Conservation (phyloP, 2,329 filamentous ascomycete genomes). For the Aspergillus sp. region DNA sequence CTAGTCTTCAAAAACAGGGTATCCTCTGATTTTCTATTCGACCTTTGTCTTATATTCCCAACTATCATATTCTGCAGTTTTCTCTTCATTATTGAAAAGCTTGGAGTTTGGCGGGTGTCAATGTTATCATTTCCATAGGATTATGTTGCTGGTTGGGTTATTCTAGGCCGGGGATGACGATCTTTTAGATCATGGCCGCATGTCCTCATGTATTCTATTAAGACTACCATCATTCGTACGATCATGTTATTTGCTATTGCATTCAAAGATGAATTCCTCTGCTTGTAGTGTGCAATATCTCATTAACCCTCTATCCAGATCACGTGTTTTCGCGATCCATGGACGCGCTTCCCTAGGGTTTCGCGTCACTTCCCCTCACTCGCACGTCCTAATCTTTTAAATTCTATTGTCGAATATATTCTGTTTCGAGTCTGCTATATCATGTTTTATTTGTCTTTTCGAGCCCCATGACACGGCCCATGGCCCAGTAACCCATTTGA, state of each 20-base stretch:
- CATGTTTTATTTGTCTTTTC: not conserved
- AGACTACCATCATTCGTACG: slow-evolving; percentile 2
- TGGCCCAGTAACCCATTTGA: no score
- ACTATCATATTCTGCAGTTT: no score
- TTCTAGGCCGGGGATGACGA: not conserved
- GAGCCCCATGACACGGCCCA: no score
- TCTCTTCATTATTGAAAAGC: slow-evolving; percentile 17
- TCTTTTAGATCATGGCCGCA: not conserved
- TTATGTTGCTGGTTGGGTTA: slow-evolving; percentile 2
- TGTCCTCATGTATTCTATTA: slow-evolving; percentile 15
- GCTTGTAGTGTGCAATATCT: not conserved
- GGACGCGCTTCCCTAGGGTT: slow-evolving; percentile 11
- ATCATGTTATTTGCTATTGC: slow-evolving; percentile 1
- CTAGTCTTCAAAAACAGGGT: slow-evolving; percentile 76
- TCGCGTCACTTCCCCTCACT: slow-evolving; percentile 2
- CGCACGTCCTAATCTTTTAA: not conserved
- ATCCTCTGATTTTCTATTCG: slow-evolving; percentile 53
- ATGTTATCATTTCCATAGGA: slow-evolving; percentile 8
- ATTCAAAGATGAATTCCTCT: not conserved
- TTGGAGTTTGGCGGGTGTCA: slow-evolving; percentile 25
- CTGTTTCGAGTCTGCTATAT: not conserved
- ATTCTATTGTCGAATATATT: not conserved
- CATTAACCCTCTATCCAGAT: no score
- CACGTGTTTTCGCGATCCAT: slow-evolving; percentile 33
- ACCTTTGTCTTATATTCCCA: slow-evolving; percentile 2